A percentile compares a stretch with the other conserved stretches of the same genome.
Conservation (phyloP, 768 basidiomycete genomes). For the Pisolithus marmoratus region DNA sequence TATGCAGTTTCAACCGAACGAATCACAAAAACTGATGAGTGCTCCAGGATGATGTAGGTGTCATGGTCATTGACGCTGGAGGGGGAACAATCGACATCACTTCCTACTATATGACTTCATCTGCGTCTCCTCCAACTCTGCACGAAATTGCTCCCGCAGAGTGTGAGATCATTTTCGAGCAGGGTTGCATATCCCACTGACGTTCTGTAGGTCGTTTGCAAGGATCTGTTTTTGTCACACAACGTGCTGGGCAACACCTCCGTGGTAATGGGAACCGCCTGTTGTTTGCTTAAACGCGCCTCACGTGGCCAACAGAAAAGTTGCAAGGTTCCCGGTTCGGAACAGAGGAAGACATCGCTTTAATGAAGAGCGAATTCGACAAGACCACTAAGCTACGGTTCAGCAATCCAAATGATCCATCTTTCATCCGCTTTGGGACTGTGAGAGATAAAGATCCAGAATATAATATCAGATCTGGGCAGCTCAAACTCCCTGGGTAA, state of each 20-base stretch:
- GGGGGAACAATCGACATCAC: conserved; percentile 60
- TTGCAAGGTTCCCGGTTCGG: conserved; percentile 37
- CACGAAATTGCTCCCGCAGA: conserved; percentile 45
- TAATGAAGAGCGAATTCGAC: conserved; percentile 41
- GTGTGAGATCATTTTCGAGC: conserved; percentile 27
- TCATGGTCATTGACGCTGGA: conserved; percentile 57
- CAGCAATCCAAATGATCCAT: conserved; percentile 30
- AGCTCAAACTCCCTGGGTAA: conserved; percentile 39
- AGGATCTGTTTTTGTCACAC: conserved; percentile 48
- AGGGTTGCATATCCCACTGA: not conserved
- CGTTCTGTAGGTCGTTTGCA: conserved; percentile 40
- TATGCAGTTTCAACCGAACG: not conserved
- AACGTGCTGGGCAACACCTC: conserved; percentile 36
- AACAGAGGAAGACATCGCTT: conserved; percentile 32
- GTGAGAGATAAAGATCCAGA: conserved; percentile 35
- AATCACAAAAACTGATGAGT: not conserved
- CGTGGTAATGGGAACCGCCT: conserved; percentile 22
- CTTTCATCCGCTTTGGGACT: conserved; percentile 45
- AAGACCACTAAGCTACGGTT: conserved; percentile 44
- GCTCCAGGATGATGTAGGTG: conserved; percentile 38
- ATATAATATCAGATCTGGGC: conserved; percentile 40
- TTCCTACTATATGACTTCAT: conserved; percentile 40
- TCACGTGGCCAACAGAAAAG: conserved; percentile 25
- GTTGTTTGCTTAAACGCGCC: not conserved
- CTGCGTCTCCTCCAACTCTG: conserved; percentile 21